phyloP scores from a whole-genome alignment of 1,284 basidiomycete species.

The Taiwanofungus camphoratus region DNA sequence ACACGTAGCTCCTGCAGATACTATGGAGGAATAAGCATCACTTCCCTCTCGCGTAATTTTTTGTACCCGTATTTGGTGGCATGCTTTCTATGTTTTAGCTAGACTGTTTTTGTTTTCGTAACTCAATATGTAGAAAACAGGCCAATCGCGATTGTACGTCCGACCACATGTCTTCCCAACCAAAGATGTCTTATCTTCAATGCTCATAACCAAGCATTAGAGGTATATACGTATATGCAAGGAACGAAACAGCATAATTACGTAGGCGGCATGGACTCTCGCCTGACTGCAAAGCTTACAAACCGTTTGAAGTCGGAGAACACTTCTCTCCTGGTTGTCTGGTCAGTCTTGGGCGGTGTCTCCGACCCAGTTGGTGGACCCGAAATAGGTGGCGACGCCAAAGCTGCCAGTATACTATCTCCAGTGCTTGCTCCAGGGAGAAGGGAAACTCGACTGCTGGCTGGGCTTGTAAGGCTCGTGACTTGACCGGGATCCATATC shows the following conservation, averaged over 20 bases:
- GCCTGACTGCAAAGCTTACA: constrained; percentile 78
- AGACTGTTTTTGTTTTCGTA: too few relatives aligned
- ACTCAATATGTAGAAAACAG: too few relatives aligned
- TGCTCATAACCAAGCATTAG: too few relatives aligned
- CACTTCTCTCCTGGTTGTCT: constrained; percentile 58
- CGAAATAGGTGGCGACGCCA: constrained; percentile 53
- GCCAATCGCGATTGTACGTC: too few relatives aligned
- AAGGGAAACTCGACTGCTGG: constrained; percentile 49
- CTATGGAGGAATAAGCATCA: constrained; percentile 29
- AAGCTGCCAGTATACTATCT: constrained; percentile 51
- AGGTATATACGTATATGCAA: too few relatives aligned
- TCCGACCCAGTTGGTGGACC: constrained; percentile 48
- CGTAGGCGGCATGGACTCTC: constrained; percentile 49
- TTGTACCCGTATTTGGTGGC: not conserved
- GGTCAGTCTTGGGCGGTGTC: constrained; percentile 33
- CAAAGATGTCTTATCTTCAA: too few relatives aligned
- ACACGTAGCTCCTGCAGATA: constrained; percentile 16
- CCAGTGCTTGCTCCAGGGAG: constrained; percentile 28
- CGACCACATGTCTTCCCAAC: too few relatives aligned
- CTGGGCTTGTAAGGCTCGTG: constrained; percentile 50
- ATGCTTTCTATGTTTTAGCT: too few relatives aligned
- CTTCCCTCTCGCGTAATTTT: not conserved
- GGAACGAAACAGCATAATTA: constrained; percentile 8
- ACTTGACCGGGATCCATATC: constrained; percentile 84
- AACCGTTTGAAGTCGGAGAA: constrained; percentile 83